Evolutionary conservation across 495 filamentous ascomycete species (phyloP), one percentile per base, ranked within the genome.

Genomic region (Aspergillus sclerotioniger): DNA sequence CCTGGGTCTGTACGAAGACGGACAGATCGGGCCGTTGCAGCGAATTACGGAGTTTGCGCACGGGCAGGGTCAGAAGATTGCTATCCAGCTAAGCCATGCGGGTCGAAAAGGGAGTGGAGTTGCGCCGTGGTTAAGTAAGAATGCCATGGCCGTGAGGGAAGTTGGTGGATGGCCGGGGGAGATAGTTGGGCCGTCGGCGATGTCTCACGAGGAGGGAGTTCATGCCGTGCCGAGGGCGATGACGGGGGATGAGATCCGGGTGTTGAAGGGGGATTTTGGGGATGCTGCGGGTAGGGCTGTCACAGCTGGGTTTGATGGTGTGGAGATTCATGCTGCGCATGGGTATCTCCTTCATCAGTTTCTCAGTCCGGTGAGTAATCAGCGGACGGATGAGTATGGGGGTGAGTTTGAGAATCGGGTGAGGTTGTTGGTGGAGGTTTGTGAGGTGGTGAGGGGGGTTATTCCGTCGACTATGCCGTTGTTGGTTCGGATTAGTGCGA

Each of bases 51-150:
- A 86, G 52, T 87, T 80, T 58, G 67, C 64, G 0, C 71, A 75
- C 39, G 76, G 71, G 6, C 87, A 90, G 66, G 72, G 72, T 61
- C 78, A 82, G 58, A 80, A 84, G 60, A 73, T 84, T 47, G 84
- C 77, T 19, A 86, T 89, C 51, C 86, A 89, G 69, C 77, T 89
- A 9, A 83, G 69, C 3, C 87, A 90, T 63, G 85, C 85, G n/a
- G 86, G 86, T 7, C 74, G 85, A 25, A 89, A 89, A 69, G 84
- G 80, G 12, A 82, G 78, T 61, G 82, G 77, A 0, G 60, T 82
- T 9, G 76, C 82, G 0, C 84, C 84, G 0, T 88, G 82, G 82
- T 20, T 56, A 35, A 35, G 37, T 6, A 21, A 21, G 4, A 63
- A 53, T 10, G 67, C 57, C 0, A 68, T 77, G 12, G 70, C 78